Evolutionary conservation across 225 moss, liverwort and hornwort species (phyloP).

Genomic region (Antitrichia curtipendula): DNA sequence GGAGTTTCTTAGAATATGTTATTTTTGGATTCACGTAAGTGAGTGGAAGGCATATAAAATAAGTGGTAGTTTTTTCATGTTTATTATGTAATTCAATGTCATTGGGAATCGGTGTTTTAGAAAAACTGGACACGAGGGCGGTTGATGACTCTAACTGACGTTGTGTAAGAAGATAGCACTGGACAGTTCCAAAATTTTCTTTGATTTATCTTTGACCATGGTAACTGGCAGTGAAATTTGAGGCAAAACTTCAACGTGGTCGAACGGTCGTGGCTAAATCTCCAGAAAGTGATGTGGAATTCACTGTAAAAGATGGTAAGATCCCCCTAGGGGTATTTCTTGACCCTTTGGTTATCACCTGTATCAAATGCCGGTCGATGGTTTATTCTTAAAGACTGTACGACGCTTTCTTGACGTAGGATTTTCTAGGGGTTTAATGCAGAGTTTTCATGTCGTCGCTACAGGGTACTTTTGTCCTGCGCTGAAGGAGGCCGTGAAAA

Average conservation of each 20-base stretch:
- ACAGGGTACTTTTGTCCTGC: conserved; percentile 70
- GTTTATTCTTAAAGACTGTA: background rate
- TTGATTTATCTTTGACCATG: background rate
- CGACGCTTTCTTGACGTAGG: background rate
- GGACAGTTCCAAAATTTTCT: background rate
- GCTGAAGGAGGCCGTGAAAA: conserved; percentile 58
- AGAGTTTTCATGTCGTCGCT: background rate
- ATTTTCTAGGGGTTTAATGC: background rate
- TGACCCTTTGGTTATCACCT: background rate
- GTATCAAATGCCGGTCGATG: background rate
- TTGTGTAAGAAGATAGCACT: background rate
- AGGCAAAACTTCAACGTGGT: conserved; percentile 40
- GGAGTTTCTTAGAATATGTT: background rate
- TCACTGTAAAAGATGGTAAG: conserved; percentile 61
- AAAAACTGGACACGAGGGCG: background rate
- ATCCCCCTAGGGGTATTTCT: background rate
- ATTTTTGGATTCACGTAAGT: background rate
- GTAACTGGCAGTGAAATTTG: conserved; percentile 56
- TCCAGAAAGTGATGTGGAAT: conserved; percentile 70
- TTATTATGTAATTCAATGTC: background rate
- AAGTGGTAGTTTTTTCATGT: background rate
- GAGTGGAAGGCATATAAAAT: background rate
- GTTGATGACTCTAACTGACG: background rate
- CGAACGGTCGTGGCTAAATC: conserved; percentile 42
- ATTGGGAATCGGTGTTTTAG: background rate